Base-by-base conservation (phyloP, 345 rosid genomes). In the Microcos paniculata region DNA sequence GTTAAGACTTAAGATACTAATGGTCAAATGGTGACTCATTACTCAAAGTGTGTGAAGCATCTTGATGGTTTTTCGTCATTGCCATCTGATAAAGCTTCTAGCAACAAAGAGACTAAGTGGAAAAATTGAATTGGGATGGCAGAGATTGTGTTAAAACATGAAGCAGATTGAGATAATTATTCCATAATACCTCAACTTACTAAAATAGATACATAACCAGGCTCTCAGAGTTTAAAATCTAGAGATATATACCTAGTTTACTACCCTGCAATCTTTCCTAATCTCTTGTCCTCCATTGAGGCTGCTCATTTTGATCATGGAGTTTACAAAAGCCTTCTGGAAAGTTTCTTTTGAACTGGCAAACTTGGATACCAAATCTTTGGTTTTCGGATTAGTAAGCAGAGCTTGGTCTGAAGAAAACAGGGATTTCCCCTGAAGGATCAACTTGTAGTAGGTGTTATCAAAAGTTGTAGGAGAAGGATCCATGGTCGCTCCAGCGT, bases 231-330 rank as follows among this genome's bases (percentile, higher is more conserved):
- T n/a, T n/a, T n/a, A n/a, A n/a, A n/a, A 4, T 24, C 30, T 10
- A 7, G 64, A 59, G 64, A 48, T 15, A 69, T 45, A 64, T 33
- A 74, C 72, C 76, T 78, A 82, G 43, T 85, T 86, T 51, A 86
- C 80, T 48, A 86, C 80, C 80, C 80, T 78, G 4, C 89, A 86
- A 58, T 86, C 71, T 74, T 74, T 82, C 73, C 89, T 82, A 26
- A 86, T 59, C 83, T 86, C 89, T 74, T 86, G 87, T 42, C 87
- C 89, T 8, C 84, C 87, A 23, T 77, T 80, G 68, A 86, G 72
- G 83, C 89, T 84, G 49, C 89, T 82, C 89, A 86, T 72, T 82
- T 80, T 86, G 79, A 82, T 79, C 73, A 86, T 84, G 30, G 89
- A 84, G 42, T 74, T 69, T 28, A 64, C 85, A 64, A 82, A 86